These are phyloP conservation scores for Brassica napus DNA, from an alignment of 345 rosid species.

Conservation along the genomic window DNA sequence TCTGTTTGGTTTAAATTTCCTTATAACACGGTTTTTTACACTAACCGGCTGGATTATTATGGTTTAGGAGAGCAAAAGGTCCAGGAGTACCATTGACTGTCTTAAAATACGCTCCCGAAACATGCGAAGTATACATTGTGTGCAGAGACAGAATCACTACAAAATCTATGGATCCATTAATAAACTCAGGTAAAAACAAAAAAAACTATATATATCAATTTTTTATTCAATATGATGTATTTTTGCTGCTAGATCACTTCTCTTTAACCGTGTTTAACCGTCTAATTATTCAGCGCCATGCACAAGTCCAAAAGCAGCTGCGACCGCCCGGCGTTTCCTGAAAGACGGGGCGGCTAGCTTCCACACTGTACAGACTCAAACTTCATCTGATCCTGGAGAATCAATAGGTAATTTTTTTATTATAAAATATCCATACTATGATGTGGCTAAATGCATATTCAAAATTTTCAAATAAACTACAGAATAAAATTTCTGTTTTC, in stretches of 20 bases:
- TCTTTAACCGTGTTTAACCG: background rate
- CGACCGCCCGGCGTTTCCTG: constrained; percentile 14
- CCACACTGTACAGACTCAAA: constrained; percentile 33
- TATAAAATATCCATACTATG: background rate
- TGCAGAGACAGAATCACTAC: constrained; percentile 48
- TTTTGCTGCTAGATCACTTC: background rate
- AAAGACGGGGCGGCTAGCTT: constrained; percentile 39
- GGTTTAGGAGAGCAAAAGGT: constrained; percentile 58
- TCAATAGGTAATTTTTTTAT: constrained; percentile 21
- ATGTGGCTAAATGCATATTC: background rate
- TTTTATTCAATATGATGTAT: background rate
- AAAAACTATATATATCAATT: no score
- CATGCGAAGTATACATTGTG: constrained; percentile 57
- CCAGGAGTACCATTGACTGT: constrained; percentile 57
- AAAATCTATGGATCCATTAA: constrained; percentile 47
- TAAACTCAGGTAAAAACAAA: constrained; percentile 34
- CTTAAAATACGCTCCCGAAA: constrained; percentile 52
- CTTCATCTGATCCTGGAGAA: constrained; percentile 31
- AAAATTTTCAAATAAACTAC: background rate
- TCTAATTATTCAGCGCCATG: constrained; percentile 15
- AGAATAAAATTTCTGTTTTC: background rate
- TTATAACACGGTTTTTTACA: background rate
- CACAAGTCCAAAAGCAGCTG: constrained; percentile 22
- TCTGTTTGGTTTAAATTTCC: background rate
- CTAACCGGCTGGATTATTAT: constrained; percentile 1